Conservation (phyloP, 2,329 filamentous ascomycete species). For the Ophiostoma australiae region DNA sequence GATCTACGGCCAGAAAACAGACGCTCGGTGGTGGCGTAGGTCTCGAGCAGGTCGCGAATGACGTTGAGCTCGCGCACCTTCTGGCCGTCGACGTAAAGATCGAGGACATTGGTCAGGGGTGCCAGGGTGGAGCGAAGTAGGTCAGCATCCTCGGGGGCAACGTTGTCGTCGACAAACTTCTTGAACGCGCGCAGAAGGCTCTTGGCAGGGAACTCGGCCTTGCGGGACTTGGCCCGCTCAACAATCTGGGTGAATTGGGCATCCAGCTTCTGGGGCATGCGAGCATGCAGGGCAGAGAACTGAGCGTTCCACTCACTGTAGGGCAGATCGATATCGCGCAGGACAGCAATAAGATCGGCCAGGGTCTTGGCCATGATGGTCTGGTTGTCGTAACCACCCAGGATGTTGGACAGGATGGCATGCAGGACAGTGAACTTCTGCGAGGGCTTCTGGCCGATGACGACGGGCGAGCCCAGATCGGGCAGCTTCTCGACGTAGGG, state of each 20-base stretch:
- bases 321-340: conserved; percentile 83
- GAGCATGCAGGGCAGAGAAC: conserved; percentile 91
- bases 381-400: conserved; percentile 93
- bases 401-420: conserved; percentile 78
- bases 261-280: conserved; percentile 94
- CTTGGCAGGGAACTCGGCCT: conserved; percentile 87
- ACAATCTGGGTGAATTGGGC: conserved; percentile 75
- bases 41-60: conserved; percentile 71
- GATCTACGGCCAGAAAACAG: conserved; percentile 79
- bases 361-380: conserved; percentile 87
- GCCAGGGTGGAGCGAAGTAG: conserved; percentile 67
- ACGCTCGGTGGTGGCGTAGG: conserved; percentile 78
- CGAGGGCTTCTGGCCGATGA: conserved; percentile 85
- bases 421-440: conserved; percentile 77
- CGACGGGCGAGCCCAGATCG: conserved; percentile 75
- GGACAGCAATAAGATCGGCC: conserved; percentile 82
- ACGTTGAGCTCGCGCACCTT: conserved; percentile 85
- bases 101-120: conserved; percentile 72
- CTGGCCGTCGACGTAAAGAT: conserved; percentile 77
- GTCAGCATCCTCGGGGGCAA: conserved; percentile 66
- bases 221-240: conserved; percentile 71
- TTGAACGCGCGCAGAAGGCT: conserved; percentile 74
- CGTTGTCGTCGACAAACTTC: conserved; percentile 85
- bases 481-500: conserved; percentile 90
- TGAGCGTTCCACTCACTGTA: conserved; percentile 96